These are phyloP conservation scores for Kodamaea kakaduensis DNA, from an alignment of 805 yeast species.

Conservation along the genomic window DNA sequence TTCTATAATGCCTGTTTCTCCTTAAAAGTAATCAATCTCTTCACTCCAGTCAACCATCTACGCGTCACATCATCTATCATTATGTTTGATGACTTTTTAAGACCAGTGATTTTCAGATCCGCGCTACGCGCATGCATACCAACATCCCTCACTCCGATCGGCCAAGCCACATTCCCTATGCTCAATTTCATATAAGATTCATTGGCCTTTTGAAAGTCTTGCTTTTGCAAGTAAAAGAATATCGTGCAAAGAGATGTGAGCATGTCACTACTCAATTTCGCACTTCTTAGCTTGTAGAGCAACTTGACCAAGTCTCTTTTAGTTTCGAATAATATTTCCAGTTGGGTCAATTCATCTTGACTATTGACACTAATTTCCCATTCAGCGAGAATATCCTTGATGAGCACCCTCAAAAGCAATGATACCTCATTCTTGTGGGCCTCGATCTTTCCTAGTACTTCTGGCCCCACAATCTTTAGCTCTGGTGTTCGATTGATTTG, in stretches of 20 bases:
- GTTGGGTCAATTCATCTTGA: slow-evolving; percentile 8
- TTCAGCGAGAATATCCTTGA: slow-evolving; percentile 40
- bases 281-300: slow-evolving; percentile 34
- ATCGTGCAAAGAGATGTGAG: slow-evolving; percentile 58
- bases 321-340: slow-evolving; percentile 27
- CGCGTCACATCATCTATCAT: slow-evolving; percentile 76
- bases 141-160: slow-evolving; percentile 76
- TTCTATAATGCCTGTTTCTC: neutral
- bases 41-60: slow-evolving; percentile 70
- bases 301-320: slow-evolving; percentile 50
- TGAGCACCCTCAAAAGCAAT: slow-evolving; percentile 44
- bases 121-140: slow-evolving; percentile 77
- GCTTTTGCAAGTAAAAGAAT: slow-evolving; percentile 53
- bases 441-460: slow-evolving; percentile 8
- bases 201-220: slow-evolving; percentile 49
- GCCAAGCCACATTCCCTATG: slow-evolving; percentile 90
- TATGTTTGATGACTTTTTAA: slow-evolving; percentile 54
- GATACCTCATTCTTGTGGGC: slow-evolving; percentile 25
- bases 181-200: slow-evolving; percentile 71
- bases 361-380: slow-evolving; percentile 32
- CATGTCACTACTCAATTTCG: slow-evolving; percentile 40
- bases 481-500: slow-evolving; percentile 8
- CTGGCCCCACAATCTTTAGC: slow-evolving; percentile 8
- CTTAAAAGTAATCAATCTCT: slow-evolving; percentile 59
- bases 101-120: slow-evolving; percentile 52